Percentiles rank a stretch among this genome's conserved stretches.
Evolutionary conservation across 345 rosid genomes (phyloP).

Genomic region (Mercurialis annua): DNA sequence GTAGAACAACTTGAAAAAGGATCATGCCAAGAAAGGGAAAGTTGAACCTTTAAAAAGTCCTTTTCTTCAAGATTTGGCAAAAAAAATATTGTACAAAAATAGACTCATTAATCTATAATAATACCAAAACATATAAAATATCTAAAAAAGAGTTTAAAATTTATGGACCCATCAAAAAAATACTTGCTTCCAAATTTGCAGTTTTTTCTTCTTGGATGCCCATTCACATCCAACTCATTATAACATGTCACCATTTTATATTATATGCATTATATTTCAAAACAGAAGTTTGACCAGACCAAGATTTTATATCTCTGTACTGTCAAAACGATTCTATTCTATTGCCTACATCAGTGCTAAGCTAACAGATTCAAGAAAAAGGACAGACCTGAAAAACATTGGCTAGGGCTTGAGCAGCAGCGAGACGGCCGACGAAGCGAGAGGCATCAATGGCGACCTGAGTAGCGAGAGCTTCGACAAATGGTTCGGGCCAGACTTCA

Average conservation of each 20-base stretch:
- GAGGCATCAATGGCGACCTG: constrained; percentile 68
- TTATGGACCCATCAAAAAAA: constrained; percentile 32
- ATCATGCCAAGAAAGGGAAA: constrained; percentile 50
- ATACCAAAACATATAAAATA: constrained; percentile 20
- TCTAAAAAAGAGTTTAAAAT: constrained; percentile 27
- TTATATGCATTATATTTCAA: not conserved
- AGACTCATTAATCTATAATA: constrained; percentile 28
- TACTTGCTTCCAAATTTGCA: not conserved
- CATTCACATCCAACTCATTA: constrained; percentile 9
- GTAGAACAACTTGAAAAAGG: constrained; percentile 23
- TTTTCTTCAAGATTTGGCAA: constrained; percentile 26
- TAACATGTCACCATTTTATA: constrained; percentile 8
- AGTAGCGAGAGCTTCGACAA: constrained; percentile 75
- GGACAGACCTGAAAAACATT: constrained; percentile 68
- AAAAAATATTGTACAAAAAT: constrained; percentile 35
- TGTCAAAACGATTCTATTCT: constrained; percentile 3
- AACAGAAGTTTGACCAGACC: constrained; percentile 35
- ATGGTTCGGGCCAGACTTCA: constrained; percentile 93
- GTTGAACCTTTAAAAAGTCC: constrained; percentile 33
- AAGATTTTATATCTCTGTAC: constrained; percentile 38
- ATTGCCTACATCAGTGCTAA: constrained; percentile 6
- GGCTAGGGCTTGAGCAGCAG: constrained; percentile 69
- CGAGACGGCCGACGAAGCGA: constrained; percentile 51
- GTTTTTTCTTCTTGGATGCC: constrained; percentile 31
- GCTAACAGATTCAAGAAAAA: constrained; percentile 1